Percentiles rank a stretch among this genome's conserved stretches.
Evolutionary conservation across 192 early-diverging fungal species (phyloP).

Genomic region (Podochytrium sp.): DNA sequence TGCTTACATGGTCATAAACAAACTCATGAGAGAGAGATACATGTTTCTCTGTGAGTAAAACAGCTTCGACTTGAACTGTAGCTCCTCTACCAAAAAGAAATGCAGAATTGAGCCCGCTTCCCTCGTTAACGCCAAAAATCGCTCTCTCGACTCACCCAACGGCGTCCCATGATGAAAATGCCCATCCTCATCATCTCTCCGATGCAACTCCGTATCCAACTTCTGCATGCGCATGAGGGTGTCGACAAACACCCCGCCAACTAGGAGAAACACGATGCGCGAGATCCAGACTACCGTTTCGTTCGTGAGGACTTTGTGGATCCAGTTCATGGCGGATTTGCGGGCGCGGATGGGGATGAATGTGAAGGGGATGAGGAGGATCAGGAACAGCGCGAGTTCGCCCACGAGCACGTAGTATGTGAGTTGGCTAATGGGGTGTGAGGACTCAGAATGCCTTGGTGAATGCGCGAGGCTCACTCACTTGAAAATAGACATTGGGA

Average conservation of each 20-base stretch:
- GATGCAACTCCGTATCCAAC: slow-evolving; percentile 37
- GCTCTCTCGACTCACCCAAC: slow-evolving; percentile 25
- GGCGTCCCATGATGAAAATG: slow-evolving; percentile 28
- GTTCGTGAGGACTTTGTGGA: slow-evolving; percentile 25
- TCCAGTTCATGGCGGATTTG: slow-evolving; percentile 42
- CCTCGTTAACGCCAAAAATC: not conserved
- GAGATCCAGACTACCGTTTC: slow-evolving; percentile 47
- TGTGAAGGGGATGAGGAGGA: slow-evolving; percentile 45
- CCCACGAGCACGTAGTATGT: slow-evolving; percentile 43
- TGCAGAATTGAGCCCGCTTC: not conserved
- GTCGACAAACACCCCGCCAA: slow-evolving; percentile 50
- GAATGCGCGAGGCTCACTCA: not conserved
- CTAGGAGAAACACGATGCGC: slow-evolving; percentile 46
- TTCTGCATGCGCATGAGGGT: slow-evolving; percentile 46
- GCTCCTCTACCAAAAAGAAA: slow-evolving; percentile 31
- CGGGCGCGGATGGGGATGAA: slow-evolving; percentile 49
- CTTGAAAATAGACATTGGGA: slow-evolving; percentile 23
- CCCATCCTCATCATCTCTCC: not conserved
- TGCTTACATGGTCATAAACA: slow-evolving; percentile 54
- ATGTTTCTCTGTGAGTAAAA: slow-evolving; percentile 58
- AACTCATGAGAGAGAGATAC: slow-evolving; percentile 51
- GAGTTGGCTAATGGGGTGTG: slow-evolving; percentile 40
- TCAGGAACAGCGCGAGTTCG: slow-evolving; percentile 45
- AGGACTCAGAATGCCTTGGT: not conserved
- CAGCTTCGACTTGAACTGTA: slow-evolving; percentile 37